Base-by-base conservation (phyloP, 495 filamentous ascomycete species). In the Aspergillus affinis region DNA sequence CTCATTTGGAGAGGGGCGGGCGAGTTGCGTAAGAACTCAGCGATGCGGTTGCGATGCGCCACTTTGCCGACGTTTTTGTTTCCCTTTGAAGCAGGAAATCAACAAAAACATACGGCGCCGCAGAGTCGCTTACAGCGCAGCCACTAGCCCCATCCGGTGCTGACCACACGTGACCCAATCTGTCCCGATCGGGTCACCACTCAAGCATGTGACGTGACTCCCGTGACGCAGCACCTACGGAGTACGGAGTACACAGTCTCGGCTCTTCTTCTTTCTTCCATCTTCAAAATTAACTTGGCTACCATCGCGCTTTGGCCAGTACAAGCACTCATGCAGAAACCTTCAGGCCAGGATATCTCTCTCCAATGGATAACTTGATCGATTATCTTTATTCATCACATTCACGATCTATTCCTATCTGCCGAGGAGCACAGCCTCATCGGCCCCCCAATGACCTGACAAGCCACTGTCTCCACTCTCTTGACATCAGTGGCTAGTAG, bases 51-150 rank as follows among this genome's bases (percentile, higher is more conserved):
- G n/a, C 27, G 23, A 53, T 29, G 27, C 10, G 51, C 51, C 21
- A 10, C 18, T 44, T n/a, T n/a, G 13, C 32, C 7, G 23, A 44
- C 12, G 9, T 26, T 54, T 47, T 47, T 19, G 29, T 32, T 32
- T 13, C 53, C 17, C 36, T 48, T 48, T 48, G 54, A 60, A 59
- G 63, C 59, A 61, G 62, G 67, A 61, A 59, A 65, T 72, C 71
- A 73, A 75, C 71, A 74, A 75, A 63, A 65, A 75, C 73, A 75
- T 72, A 66, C 69, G 68, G 54, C 56, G 20, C 29, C 3, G 55
- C 18, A 27, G 8, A 62, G 27, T 21, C 26, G 61, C 69, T 66
- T 59, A 8, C 13, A 17, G 41, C 30, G 72, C 61, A 66, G 18
- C 41, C n/a, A 15, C 15, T 55, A 36, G 17, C 12, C 51, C 18